Evolutionary conservation across 2,329 filamentous ascomycete genomes (phyloP), one percentile per base, ranked within the genome.

Genomic region (Chalaropsis ovoidea): DNA sequence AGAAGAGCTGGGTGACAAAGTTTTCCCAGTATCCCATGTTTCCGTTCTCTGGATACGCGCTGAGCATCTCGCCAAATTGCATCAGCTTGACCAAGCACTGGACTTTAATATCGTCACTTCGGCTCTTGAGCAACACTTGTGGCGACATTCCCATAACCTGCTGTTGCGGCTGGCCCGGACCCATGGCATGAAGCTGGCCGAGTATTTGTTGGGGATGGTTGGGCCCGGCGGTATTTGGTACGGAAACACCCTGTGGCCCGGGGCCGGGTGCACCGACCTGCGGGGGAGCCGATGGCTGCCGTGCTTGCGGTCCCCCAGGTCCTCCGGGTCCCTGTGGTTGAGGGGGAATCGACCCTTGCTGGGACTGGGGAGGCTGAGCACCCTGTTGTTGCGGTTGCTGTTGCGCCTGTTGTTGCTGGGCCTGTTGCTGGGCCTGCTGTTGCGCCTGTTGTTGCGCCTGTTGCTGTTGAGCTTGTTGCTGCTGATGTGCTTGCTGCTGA

Each of bases 1-100:
- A 87, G 75, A 96, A 99, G 75, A 95, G 95, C 60, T 83, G 83
- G 45, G 81, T 77, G 19, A 96, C 90, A 70, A 96, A 94, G 4
- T 76, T 76, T 69, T 87, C 82, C 93, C 93, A 97, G 71, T 89
- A 88, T 0, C 78, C 75, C 3, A 95, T 76, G 71, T 91, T 87
- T 67, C 87, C 85, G 68, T 82, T 81, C 69, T 82, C 81, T 45
- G 78, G 77, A 69, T 81, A 86, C 41, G 77, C 79, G 69, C 82
- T 85, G 10, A 88, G 73, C 68, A 83, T 78, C 74, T 86, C 84
- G 75, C 82, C 76, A 72, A 87, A 87, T 68, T 83, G 81, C 75
- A 84, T 79, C 54, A 87, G 73, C 71, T 80, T 84, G 66, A 87
- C 73, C 47, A 86, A 70, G 68, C 81, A 86, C 66, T 82, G 79